Conservation (phyloP, 1,139 yeast genomes). For the Trichomonascaceae sp. region DNA sequence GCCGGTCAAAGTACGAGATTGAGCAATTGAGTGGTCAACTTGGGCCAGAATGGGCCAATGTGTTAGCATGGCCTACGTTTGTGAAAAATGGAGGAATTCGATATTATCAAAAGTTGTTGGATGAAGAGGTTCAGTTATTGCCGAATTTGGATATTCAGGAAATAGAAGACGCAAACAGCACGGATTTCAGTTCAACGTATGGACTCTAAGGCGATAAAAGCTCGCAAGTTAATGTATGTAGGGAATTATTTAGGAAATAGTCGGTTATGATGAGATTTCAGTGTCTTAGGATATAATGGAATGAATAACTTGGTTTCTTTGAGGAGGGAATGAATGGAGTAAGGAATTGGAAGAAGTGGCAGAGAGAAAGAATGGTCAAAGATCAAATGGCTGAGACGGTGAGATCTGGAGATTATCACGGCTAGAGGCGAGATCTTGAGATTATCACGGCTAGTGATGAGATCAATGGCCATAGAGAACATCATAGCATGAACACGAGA, state of each 20-base stretch:
- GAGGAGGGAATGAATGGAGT: too few species aligned
- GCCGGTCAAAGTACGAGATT: conserved; percentile 16
- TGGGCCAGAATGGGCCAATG: conserved; percentile 15
- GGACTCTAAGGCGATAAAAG: background rate
- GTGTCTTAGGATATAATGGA: too few species aligned
- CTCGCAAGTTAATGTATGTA: background rate
- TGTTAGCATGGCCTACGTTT: conserved; percentile 16
- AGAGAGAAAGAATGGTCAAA: too few species aligned
- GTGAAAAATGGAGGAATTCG: background rate
- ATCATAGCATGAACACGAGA: too few species aligned
- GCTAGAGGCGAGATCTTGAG: too few species aligned
- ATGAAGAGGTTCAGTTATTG: background rate
- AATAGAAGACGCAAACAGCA: background rate
- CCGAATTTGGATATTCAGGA: conserved; percentile 2
- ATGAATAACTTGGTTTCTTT: background rate
- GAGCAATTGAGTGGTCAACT: conserved; percentile 11
- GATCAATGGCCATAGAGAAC: too few species aligned
- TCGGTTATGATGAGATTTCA: background rate
- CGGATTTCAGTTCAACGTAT: background rate
- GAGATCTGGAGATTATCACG: too few species aligned
- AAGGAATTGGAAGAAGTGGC: too few species aligned
- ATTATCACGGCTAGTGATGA: too few species aligned
- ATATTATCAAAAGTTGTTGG: background rate
- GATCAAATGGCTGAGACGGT: too few species aligned
- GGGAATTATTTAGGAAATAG: background rate